A percentile compares a stretch with the other conserved stretches of the same genome.
Conservation (phyloP, 2,329 filamentous ascomycete species). For the Tolypocladium tundrense region DNA sequence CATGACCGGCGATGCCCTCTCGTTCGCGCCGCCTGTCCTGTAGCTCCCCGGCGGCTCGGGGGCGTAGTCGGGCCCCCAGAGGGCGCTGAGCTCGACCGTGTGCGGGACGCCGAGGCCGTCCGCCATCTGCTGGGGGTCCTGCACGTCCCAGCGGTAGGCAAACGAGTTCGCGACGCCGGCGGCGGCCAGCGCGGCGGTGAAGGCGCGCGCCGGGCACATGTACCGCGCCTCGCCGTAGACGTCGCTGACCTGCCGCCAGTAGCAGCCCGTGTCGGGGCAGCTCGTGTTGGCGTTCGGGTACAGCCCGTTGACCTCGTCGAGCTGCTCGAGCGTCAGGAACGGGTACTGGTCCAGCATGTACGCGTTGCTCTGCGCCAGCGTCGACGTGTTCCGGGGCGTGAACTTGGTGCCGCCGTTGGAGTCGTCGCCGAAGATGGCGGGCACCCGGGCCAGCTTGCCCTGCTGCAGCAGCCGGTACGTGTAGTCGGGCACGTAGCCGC, state of each 20-base stretch:
- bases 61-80: slow-evolving; percentile 53
- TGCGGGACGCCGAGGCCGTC: slow-evolving; percentile 56
- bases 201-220: slow-evolving; percentile 22
- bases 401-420: slow-evolving; percentile 28
- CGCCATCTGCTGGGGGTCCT: slow-evolving; percentile 41
- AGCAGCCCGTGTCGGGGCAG: slow-evolving; percentile 20
- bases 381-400: slow-evolving; percentile 18
- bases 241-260: slow-evolving; percentile 26
- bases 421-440: slow-evolving; percentile 35
- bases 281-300: slow-evolving; percentile 25
- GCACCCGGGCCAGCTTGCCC: slow-evolving; percentile 43
- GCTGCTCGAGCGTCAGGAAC: slow-evolving; percentile 17
- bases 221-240: slow-evolving; percentile 24
- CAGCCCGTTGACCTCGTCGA: slow-evolving; percentile 20
- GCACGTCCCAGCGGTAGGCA: slow-evolving; percentile 62
- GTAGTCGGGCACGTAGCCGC: slow-evolving; percentile 37
- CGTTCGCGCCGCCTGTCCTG: slow-evolving; percentile 38
- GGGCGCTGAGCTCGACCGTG: slow-evolving; percentile 53
- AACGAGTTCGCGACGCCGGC: slow-evolving; percentile 35
- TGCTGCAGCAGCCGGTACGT: slow-evolving; percentile 37
- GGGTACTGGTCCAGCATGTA: slow-evolving; percentile 25
- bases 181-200: slow-evolving; percentile 16
- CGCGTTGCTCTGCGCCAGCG: slow-evolving; percentile 18
- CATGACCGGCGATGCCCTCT: slow-evolving; percentile 45
- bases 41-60: slow-evolving; percentile 47